A percentile compares a stretch with the other conserved stretches of the same genome.
Evolutionary conservation across 805 yeast species (phyloP).

Genomic region (Yamadazyma ubonensis): DNA sequence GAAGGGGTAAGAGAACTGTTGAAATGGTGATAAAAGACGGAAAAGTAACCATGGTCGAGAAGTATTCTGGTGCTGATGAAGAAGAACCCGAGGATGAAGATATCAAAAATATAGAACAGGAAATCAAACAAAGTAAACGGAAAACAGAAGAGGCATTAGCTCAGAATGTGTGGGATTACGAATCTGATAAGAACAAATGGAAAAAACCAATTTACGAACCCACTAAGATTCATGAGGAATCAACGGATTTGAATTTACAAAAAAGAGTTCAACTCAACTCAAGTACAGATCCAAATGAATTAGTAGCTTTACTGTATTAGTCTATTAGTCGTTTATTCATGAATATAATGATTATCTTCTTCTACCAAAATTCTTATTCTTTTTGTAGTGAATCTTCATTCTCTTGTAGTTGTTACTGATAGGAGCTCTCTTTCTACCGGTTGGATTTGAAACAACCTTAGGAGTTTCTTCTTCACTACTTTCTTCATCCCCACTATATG

Average conservation of each 20-base stretch:
- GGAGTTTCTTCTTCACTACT: slow-evolving; percentile 13
- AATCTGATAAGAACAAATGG: slow-evolving; percentile 55
- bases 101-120: slow-evolving; percentile 38
- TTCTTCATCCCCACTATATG: slow-evolving; percentile 14
- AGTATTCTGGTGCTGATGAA: slow-evolving; percentile 19
- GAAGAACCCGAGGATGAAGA: slow-evolving; percentile 32
- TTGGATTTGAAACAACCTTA: slow-evolving; percentile 2
- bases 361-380: slow-evolving; percentile 18
- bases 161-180: slow-evolving; percentile 58
- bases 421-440: slow-evolving; percentile 26
- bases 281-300: slow-evolving; percentile 23
- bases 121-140: slow-evolving; percentile 22
- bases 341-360: slow-evolving; percentile 21
- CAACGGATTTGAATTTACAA: slow-evolving; percentile 3
- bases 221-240: background rate
- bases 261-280: slow-evolving; percentile 28
- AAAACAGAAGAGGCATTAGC: slow-evolving; percentile 31
- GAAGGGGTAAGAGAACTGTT: slow-evolving; percentile 72
- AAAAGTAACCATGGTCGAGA: slow-evolving; percentile 66
- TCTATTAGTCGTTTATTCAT: background rate
- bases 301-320: slow-evolving; percentile 20
- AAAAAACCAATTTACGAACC: slow-evolving; percentile 47
- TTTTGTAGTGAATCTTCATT: slow-evolving; percentile 48
- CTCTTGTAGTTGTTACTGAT: slow-evolving; percentile 52
- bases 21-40: slow-evolving; percentile 81